Evolutionary conservation across 345 rosid genomes (phyloP).

Genomic region (Murraya paniculata): DNA sequence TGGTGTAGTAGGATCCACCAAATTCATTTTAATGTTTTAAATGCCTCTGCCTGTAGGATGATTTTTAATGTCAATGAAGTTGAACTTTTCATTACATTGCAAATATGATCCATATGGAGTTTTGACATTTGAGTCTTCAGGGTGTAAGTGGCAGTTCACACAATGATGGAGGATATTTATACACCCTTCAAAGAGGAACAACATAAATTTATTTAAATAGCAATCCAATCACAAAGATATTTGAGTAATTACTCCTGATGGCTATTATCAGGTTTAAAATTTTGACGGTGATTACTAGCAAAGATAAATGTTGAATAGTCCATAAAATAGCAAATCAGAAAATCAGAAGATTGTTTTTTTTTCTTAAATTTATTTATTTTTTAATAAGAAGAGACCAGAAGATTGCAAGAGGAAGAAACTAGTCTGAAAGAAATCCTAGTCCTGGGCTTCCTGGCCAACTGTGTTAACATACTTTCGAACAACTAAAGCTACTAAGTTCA

Average conservation of each 20-base stretch:
- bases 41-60: too few species aligned
- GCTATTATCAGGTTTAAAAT: background rate
- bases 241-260: background rate
- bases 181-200: fast-evolving
- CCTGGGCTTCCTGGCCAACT: too few species aligned
- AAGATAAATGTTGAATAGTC: too few species aligned
- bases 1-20: background rate
- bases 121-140: too few species aligned
- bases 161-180: too few species aligned
- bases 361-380: too few species aligned
- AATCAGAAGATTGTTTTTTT: background rate
- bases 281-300: background rate
- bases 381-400: too few species aligned
- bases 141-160: too few species aligned
- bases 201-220: too few species aligned
- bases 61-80: background rate
- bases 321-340: background rate
- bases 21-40: background rate
- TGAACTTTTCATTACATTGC: background rate
- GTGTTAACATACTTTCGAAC: background rate
- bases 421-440: background rate
- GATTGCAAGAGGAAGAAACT: background rate
- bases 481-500: background rate
- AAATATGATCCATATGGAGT: background rate
- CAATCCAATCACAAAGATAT: too few species aligned